Base-by-base conservation (phyloP, 2,329 filamentous ascomycete species). In the Cladobotryum protrusum region DNA sequence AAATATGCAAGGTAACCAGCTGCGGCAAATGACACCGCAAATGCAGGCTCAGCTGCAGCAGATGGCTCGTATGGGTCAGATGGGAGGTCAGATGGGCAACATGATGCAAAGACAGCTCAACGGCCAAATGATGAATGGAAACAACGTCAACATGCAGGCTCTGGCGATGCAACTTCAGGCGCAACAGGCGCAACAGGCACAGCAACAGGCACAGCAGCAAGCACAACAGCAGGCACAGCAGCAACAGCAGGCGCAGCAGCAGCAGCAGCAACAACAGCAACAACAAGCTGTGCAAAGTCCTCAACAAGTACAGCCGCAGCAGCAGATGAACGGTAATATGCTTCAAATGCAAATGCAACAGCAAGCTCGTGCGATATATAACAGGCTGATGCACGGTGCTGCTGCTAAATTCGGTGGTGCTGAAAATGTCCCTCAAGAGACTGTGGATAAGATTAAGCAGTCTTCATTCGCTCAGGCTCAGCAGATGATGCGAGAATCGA, bases 341-440 rank as follows among this genome's bases (percentile, higher is more conserved):
- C 44, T 61, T 12, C 63, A 73, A 43, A 54, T 63, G 5, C 68
- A 67, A 47, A 58, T 66, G 17, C 66, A 68, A 11, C 63, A 58
- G 5, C 55, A 63, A 2, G 67, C 69, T 5, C 61, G 67, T 6
- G 39, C 59, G 3, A 50, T 78, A 0, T 79, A 72, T 43, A 52
- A 63, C 11, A 67, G 66, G 45, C 62, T 72, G 47, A 54, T 80
- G 8, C 56, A 53, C 11, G 48, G 50, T 4, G 57, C 63, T 4
- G 61, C 63, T 0, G 57, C 58, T 2, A 70, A 69, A 15, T 75
- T 65, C 48, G 73, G 73, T 11, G 68, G 70, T 0, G 49, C 57
- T 2, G 69, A 73, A 18, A 69, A 71, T 29, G 72, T 81, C 3
- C 77, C 78, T 0, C 64, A 57, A 0, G 76, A 80, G 0, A 47